Evolutionary conservation across 371 early-diverging fungal species (phyloP).

Genomic region (Saksenaea vasiformis): DNA sequence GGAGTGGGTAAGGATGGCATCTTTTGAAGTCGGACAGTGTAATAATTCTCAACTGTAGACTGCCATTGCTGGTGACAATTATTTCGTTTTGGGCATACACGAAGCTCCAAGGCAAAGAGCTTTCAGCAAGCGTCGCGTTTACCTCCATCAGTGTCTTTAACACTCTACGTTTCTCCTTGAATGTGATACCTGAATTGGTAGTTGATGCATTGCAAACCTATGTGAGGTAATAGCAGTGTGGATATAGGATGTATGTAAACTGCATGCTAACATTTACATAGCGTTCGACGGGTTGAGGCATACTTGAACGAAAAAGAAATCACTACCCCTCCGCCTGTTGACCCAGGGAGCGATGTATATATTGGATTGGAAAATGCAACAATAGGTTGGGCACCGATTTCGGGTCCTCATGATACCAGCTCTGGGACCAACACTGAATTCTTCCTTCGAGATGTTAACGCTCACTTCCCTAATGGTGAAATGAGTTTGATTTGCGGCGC

Average conservation of each 20-base stretch:
- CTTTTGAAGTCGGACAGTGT: not conserved
- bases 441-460: conserved; percentile 36
- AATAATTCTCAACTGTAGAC: conserved; percentile 13
- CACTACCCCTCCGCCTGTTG: conserved; percentile 26
- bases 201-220: conserved; percentile 27
- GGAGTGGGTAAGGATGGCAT: not conserved
- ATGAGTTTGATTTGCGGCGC: conserved; percentile 61
- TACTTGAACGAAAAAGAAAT: conserved; percentile 75
- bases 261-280: conserved; percentile 2
- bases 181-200: conserved; percentile 51
- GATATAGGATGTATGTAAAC: not conserved
- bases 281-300: conserved; percentile 60
- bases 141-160: conserved; percentile 56
- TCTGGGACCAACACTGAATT: conserved; percentile 30
- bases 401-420: not conserved
- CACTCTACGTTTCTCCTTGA: conserved; percentile 49
- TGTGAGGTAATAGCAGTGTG: conserved; percentile 18
- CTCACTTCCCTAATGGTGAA: conserved; percentile 55
- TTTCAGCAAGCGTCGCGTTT: conserved; percentile 59
- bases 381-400: conserved; percentile 21
- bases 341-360: conserved; percentile 28
- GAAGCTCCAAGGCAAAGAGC: conserved; percentile 46
- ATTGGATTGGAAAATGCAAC: conserved; percentile 50
- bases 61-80: conserved; percentile 53
- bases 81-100: conserved; percentile 54